A percentile compares a stretch with the other conserved stretches of the same genome.
Conservation (phyloP, 371 early-diverging fungal species). For the Fennellomyces sp. region DNA sequence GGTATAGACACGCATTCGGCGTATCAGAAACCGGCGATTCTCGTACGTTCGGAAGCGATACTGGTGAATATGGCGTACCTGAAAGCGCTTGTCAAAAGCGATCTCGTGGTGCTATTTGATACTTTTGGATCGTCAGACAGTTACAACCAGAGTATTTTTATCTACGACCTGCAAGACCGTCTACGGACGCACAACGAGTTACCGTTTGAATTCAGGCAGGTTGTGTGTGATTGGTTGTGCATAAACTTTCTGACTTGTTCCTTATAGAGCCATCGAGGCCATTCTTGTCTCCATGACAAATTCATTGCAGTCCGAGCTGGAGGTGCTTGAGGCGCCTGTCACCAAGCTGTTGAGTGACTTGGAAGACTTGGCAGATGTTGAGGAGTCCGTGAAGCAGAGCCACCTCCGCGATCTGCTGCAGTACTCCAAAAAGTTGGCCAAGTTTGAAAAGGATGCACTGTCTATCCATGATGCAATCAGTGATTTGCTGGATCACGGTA, state of each 20-base stretch:
- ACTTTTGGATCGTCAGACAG: slow-evolving; percentile 67
- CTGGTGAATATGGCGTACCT: slow-evolving; percentile 81
- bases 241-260: background rate
- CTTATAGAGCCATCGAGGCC: slow-evolving; percentile 76
- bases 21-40: slow-evolving; percentile 81
- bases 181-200: slow-evolving; percentile 58
- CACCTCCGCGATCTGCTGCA: slow-evolving; percentile 78
- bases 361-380: slow-evolving; percentile 66
- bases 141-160: slow-evolving; percentile 74
- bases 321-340: slow-evolving; percentile 59
- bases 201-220: slow-evolving; percentile 76
- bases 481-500: slow-evolving; percentile 82
- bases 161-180: slow-evolving; percentile 81
- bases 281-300: slow-evolving; percentile 75
- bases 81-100: slow-evolving; percentile 81
- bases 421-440: slow-evolving; percentile 73
- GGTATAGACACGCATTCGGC: slow-evolving; percentile 78
- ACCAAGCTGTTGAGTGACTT: slow-evolving; percentile 66
- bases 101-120: slow-evolving; percentile 80
- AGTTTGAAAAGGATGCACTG: slow-evolving; percentile 75
- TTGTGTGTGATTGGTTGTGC: background rate
- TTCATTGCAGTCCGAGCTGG: slow-evolving; percentile 75
- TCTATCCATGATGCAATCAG: slow-evolving; percentile 78
- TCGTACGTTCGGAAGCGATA: slow-evolving; percentile 87
- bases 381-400: slow-evolving; percentile 74